Evolutionary conservation across 2,329 filamentous ascomycete genomes (phyloP).

Genomic region (Aspergillus sp.): DNA sequence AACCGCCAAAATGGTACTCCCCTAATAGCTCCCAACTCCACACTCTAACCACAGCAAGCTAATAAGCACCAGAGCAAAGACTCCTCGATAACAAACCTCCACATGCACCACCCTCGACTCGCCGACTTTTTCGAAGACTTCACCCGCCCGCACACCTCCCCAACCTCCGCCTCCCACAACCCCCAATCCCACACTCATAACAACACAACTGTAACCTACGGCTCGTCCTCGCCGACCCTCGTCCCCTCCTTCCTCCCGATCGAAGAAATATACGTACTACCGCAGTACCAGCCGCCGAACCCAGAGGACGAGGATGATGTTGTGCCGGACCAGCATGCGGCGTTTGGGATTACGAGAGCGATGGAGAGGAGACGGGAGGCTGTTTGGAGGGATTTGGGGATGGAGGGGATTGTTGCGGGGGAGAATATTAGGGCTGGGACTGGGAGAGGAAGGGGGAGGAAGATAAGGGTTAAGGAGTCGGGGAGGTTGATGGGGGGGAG

Average conservation of each 20-base stretch:
- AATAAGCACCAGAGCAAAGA: conserved; percentile 40
- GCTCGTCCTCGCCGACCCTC: conserved; percentile 24
- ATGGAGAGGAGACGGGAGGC: conserved; percentile 50
- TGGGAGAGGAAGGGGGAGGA: conserved; percentile 8
- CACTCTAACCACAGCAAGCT: not conserved
- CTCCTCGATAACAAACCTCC: conserved; percentile 43
- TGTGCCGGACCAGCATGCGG: conserved; percentile 60
- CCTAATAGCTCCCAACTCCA: too few relatives aligned
- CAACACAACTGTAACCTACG: conserved; percentile 20
- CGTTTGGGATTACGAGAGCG: conserved; percentile 58
- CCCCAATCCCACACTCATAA: conserved; percentile 11
- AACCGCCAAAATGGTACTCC: not conserved
- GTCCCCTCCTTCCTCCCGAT: conserved; percentile 42
- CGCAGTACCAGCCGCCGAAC: conserved; percentile 56
- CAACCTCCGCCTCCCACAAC: conserved; percentile 7
- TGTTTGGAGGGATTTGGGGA: conserved; percentile 51
- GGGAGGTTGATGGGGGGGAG: conserved; percentile 34
- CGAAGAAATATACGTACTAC: conserved; percentile 56
- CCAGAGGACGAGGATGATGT: conserved; percentile 63
- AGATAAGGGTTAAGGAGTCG: conserved; percentile 20
- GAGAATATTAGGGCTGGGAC: conserved; percentile 6
- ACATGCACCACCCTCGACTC: conserved; percentile 43
- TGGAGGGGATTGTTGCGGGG: conserved; percentile 17
- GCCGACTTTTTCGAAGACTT: conserved; percentile 48
- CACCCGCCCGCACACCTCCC: conserved; percentile 38